These are phyloP conservation scores for Ammopiptanthus mongolicus DNA, from an alignment of 306 rosid genomes.

Conservation along the genomic window DNA sequence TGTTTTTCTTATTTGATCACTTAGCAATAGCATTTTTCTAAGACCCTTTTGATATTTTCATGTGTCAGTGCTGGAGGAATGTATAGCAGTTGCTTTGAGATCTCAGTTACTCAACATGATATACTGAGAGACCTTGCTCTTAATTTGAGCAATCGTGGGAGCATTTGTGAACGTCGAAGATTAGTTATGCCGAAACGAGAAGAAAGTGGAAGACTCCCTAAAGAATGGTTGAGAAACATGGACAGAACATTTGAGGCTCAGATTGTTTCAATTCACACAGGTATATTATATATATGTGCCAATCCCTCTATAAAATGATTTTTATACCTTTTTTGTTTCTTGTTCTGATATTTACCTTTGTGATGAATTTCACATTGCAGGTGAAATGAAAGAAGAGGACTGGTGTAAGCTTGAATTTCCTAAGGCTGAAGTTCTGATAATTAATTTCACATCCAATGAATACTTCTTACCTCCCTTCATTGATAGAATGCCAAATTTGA, in stretches of 20 bases:
- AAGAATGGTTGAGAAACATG: slow-evolving; percentile 63
- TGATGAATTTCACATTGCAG: slow-evolving; percentile 35
- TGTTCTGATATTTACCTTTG: not conserved
- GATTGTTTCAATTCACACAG: slow-evolving; percentile 84
- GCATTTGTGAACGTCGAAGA: slow-evolving; percentile 43
- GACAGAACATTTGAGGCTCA: slow-evolving; percentile 59
- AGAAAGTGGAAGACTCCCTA: slow-evolving; percentile 46
- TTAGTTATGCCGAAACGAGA: slow-evolving; percentile 80
- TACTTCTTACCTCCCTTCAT: slow-evolving; percentile 74
- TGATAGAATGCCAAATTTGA: slow-evolving; percentile 70
- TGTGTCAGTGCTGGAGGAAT: slow-evolving; percentile 58
- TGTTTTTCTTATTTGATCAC: not conserved
- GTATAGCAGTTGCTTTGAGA: slow-evolving; percentile 70
- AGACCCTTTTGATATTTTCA: slow-evolving; percentile 10
- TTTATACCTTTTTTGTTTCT: not conserved
- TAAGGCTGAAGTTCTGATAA: slow-evolving; percentile 67
- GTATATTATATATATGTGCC: slow-evolving; percentile 22
- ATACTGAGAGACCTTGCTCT: slow-evolving; percentile 81
- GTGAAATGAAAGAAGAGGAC: slow-evolving; percentile 79
- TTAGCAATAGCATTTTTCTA: slow-evolving; percentile 2
- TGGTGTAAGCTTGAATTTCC: slow-evolving; percentile 79
- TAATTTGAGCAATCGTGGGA: slow-evolving; percentile 43
- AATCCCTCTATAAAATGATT: not conserved
- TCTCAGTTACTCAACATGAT: slow-evolving; percentile 82
- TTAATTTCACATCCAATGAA: slow-evolving; percentile 62